Evolutionary conservation across 2,329 filamentous ascomycete genomes (phyloP).

Genomic region (Neophaeococcomyces aloes): DNA sequence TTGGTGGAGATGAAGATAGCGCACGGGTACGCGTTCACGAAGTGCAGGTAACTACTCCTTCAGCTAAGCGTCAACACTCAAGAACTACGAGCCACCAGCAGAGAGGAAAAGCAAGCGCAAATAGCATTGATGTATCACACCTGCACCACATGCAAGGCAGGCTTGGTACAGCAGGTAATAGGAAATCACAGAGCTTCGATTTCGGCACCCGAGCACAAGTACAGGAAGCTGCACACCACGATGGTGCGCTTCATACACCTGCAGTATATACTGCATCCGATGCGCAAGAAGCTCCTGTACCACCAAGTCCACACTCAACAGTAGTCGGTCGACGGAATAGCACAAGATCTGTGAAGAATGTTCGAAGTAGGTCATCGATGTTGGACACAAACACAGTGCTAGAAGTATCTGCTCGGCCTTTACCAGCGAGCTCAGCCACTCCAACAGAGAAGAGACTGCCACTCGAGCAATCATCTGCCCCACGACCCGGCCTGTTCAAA

Average conservation of each 20-base stretch:
- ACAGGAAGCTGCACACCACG: constrained; percentile 3
- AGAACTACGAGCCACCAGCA: constrained; percentile 42
- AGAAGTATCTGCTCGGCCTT: constrained; percentile 20
- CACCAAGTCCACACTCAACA: constrained; percentile 19
- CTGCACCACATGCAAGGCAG: constrained; percentile 15
- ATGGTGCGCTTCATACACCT: constrained; percentile 77
- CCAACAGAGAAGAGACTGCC: constrained; percentile 32
- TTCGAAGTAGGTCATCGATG: constrained; percentile 32
- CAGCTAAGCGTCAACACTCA: constrained; percentile 33
- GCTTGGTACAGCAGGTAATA: constrained; percentile 22
- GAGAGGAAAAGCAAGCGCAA: constrained; percentile 65
- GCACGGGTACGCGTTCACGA: constrained; percentile 30
- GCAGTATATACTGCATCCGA: constrained; percentile 73
- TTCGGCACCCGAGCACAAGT: constrained; percentile 29
- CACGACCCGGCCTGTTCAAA: constrained; percentile 76
- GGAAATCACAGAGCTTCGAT: constrained; percentile 37
- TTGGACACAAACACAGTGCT: constrained; percentile 27
- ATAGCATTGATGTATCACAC: constrained; percentile 63
- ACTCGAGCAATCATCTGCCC: constrained; percentile 19
- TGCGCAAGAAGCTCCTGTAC: constrained; percentile 34
- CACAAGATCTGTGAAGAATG: constrained; percentile 32
- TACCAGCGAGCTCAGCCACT: constrained; percentile 12
- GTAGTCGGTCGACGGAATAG: constrained; percentile 33
- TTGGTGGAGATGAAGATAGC: constrained; percentile 32
- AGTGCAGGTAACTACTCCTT: constrained; percentile 23